phyloP scores from a whole-genome alignment of 306 rosid species.

The Canavalia gladiata region DNA sequence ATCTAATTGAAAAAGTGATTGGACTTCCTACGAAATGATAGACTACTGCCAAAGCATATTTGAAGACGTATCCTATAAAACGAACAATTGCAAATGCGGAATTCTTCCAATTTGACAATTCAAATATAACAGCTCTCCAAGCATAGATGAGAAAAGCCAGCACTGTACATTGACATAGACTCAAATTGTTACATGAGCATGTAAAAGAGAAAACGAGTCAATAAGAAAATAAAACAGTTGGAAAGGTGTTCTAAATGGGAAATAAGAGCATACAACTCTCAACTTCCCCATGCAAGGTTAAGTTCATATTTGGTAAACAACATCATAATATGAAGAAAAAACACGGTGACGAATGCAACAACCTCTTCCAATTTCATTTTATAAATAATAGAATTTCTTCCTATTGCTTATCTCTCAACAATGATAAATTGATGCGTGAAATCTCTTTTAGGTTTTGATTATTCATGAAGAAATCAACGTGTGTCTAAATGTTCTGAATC shows the following conservation, averaged over 20 bases:
- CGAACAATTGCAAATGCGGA: constrained; percentile 56
- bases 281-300: constrained; percentile 18
- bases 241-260: background rate
- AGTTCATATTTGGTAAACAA: constrained; percentile 19
- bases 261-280: background rate
- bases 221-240: constrained; percentile 4
- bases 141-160: constrained; percentile 79
- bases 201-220: background rate
- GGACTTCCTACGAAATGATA: constrained; percentile 84
- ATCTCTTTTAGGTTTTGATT: background rate
- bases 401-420: constrained; percentile 22
- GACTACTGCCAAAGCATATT: constrained; percentile 65
- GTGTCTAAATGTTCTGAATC: background rate
- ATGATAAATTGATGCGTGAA: background rate
- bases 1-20: constrained; percentile 66
- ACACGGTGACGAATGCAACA: background rate
- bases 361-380: background rate
- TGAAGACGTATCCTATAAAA: constrained; percentile 67
- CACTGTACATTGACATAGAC: constrained; percentile 61
- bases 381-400: constrained; percentile 3
- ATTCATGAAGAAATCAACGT: background rate
- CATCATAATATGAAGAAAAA: constrained; percentile 3
- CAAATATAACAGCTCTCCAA: constrained; percentile 95
- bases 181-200: constrained; percentile 31
- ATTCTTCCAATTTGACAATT: constrained; percentile 81